These are phyloP conservation scores for Yamadazyma laniorum DNA, from an alignment of 805 yeast genomes.

Conservation along the genomic window DNA sequence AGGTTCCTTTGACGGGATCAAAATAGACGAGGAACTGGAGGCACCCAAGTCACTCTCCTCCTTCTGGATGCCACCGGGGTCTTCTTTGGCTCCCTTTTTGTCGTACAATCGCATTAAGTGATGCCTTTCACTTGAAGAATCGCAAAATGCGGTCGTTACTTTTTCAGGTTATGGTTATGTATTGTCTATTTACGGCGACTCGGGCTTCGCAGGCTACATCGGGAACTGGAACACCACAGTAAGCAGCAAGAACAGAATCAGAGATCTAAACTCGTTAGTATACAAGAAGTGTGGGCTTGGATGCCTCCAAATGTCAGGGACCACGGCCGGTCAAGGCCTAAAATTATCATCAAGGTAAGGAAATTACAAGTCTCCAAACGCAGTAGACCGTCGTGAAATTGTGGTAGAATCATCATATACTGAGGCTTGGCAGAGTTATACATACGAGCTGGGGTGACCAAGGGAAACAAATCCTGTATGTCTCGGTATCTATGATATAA, in stretches of 20 bases:
- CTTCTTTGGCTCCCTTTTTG: no score
- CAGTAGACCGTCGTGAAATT: slow-evolving; percentile 54
- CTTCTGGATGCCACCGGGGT: no score
- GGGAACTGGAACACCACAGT: no score
- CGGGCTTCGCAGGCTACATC: no score
- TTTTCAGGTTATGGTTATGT: no score
- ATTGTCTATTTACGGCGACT: no score
- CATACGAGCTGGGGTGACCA: slow-evolving; percentile 7
- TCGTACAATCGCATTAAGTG: no score
- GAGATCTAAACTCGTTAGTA: no score
- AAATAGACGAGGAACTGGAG: neutral
- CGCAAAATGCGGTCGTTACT: no score
- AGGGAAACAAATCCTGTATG: slow-evolving; percentile 6
- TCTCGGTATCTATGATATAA: slow-evolving; percentile 14
- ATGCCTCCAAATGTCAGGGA: slow-evolving; percentile 38
- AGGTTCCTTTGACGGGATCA: slow-evolving; percentile 8
- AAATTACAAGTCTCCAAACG: slow-evolving; percentile 44
- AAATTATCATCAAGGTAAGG: slow-evolving; percentile 42
- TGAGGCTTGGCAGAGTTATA: slow-evolving; percentile 8
- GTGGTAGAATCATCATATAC: slow-evolving; percentile 49
- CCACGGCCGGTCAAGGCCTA: slow-evolving; percentile 56
- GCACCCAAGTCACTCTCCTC: neutral
- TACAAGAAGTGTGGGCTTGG: no score
- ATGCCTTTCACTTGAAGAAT: no score
- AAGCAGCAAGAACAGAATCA: no score